Percentiles rank a stretch among this genome's conserved stretches.
phyloP scores from a whole-genome alignment of 2,329 filamentous ascomycete genomes.

The Aspergillus neotritici region DNA sequence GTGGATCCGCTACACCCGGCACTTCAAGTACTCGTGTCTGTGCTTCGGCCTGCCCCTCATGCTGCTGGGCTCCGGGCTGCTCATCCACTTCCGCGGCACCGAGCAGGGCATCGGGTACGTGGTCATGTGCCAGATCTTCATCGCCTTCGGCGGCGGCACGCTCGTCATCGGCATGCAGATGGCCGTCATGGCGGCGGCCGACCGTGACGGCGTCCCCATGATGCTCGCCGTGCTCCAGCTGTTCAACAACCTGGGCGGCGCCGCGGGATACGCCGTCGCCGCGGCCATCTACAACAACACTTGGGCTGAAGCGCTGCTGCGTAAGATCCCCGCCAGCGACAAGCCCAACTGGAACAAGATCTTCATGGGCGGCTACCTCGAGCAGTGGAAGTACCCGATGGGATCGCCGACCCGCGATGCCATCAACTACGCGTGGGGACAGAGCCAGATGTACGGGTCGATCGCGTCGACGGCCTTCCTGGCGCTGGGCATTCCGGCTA shows the following conservation, averaged over 20 bases:
- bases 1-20: constrained; percentile 45
- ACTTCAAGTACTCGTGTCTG: constrained; percentile 49
- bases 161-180: constrained; percentile 54
- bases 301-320: constrained; percentile 45
- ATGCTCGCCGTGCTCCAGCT: constrained; percentile 34
- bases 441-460: constrained; percentile 26
- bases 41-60: constrained; percentile 49
- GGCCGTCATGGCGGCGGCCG: constrained; percentile 52
- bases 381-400: constrained; percentile 23
- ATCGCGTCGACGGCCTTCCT: constrained; percentile 29
- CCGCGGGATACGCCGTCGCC: constrained; percentile 29
- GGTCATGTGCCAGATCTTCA: constrained; percentile 53
- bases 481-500: constrained; percentile 25
- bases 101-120: constrained; percentile 46
- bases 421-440: constrained; percentile 31
- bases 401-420: constrained; percentile 25
- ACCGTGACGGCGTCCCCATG: constrained; percentile 50
- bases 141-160: constrained; percentile 50
- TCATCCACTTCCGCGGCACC: constrained; percentile 52
- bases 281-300: constrained; percentile 53
- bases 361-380: constrained; percentile 22
- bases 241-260: constrained; percentile 31
- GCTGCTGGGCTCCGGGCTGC: constrained; percentile 49
- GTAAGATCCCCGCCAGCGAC: constrained; percentile 38
- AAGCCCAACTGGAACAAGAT: constrained; percentile 19